These are phyloP conservation scores for Anacardium occidentale DNA, from an alignment of 345 rosid species.

Conservation along the genomic window DNA sequence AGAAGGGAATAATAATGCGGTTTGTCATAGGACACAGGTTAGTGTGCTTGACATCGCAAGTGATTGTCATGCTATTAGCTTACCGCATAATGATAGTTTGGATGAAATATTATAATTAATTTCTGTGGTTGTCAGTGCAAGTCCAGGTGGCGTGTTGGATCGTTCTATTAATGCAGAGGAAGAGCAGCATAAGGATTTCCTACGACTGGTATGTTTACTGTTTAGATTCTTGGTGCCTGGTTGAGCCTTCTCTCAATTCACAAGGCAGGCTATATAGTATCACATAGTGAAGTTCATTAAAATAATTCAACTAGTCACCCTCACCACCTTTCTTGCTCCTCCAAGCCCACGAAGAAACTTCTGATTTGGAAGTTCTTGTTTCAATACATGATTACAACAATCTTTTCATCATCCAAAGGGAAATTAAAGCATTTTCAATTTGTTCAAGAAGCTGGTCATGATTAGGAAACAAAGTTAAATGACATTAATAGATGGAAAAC, in stretches of 20 bases:
- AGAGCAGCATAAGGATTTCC: slow-evolving; percentile 61
- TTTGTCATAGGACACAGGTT: slow-evolving; percentile 72
- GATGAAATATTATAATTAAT: slow-evolving; percentile 5
- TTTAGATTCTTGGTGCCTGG: neutral
- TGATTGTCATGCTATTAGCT: neutral
- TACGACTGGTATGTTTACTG: slow-evolving; percentile 49
- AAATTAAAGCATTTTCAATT: neutral
- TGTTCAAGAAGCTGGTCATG: neutral
- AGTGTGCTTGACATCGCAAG: neutral
- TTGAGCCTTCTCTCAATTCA: neutral
- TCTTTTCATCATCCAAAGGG: neutral
- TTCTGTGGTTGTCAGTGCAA: slow-evolving; percentile 46
- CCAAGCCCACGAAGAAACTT: neutral
- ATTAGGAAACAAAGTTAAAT: neutral
- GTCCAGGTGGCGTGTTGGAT: slow-evolving; percentile 65
- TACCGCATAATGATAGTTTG: slow-evolving; percentile 5
- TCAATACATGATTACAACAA: neutral
- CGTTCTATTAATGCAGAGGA: slow-evolving; percentile 72
- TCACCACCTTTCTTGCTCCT: neutral
- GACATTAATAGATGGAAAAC: neutral
- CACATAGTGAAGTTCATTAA: neutral
- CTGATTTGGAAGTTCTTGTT: neutral
- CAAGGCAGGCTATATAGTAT: neutral
- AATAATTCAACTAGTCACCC: neutral
- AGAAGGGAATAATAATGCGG: slow-evolving; percentile 65